Base-by-base conservation (phyloP, 257 asterid species). In the Petunia secreta region DNA sequence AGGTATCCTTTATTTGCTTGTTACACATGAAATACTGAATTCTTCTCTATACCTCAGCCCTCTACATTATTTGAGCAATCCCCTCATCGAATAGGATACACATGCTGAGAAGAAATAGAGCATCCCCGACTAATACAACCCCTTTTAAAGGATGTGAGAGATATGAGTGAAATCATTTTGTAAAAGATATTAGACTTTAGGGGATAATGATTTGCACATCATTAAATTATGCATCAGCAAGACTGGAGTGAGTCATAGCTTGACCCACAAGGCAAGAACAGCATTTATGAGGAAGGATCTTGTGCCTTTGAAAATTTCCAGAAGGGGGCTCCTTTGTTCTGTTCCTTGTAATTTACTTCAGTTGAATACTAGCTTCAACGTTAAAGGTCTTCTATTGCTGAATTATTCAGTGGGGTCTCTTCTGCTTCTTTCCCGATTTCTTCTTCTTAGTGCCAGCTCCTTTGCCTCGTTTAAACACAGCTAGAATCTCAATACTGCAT, bases 401-500 rank as follows among this genome's bases (percentile, higher is more conserved):
- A 1, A 36, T 50, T 50, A 39, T 50, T 73, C 46, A 73, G 78
- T 73, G 78, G 62, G 78, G 46, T 73, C 25, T 73, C 46, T 73
- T 73, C 50, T 73, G 78, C 8, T 73, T 73, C 50, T 73, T 73
- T 13, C 78, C 78, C 3, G 46, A 73, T 50, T 73, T 64, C 69
- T 73, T 88, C 86, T 86, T 90, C 78, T 50, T 73, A 14, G 62
- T 63, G 79, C 82, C 87, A 71, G 78, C 88, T 82, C 81, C 85
- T 0, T 87, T 46, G 76, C 93, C 90, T 85, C 97, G 92, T 84
- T 86, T 92, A 84, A 95, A 95, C 84, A 95, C 94, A 6, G 97
- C 97, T 80, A 95, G 84, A 84, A 93, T 85, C 93, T 93, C 98
- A 78, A 95, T 88, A 82, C 99, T 93, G 97, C 94, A 90, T 57